Evolutionary conservation across 331 rosid genomes (phyloP), one percentile per base, ranked within the genome.

Genomic region (Arachis monticola): DNA sequence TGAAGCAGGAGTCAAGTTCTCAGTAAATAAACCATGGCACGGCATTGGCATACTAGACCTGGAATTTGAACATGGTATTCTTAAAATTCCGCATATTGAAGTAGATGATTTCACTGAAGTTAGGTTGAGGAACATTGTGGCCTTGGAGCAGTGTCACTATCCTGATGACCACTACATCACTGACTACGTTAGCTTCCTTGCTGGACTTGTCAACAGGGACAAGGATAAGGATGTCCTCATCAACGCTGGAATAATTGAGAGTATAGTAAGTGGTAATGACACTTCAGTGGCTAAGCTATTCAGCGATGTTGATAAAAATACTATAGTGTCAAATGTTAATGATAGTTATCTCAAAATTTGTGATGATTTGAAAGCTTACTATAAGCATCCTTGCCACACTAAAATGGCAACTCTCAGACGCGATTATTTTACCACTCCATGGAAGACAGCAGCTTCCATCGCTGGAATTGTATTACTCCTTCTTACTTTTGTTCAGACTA

Each of bases 381-480:
- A 9, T 13, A 0, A 10, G 9, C 3, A 40, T 53, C 63, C 51
- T 35, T 38, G 51, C 2, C 7, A 53, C 1, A 46, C 0, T 0
- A 11, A 0, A 17, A 55, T 2, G 30, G 55, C 64, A n/a, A 10
- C 64, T 11, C n/a, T 75, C 60, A 44, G 58, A 17, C 13, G 14
- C 27, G 64, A 74, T 61, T 51, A 63, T 74, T 40, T 47, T 17
- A 63, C 4, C 17, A 74, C 57, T 7, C 79, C 64, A 3, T 52
- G 46, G 72, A 53, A 40, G 40, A 22, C 8, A 7, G 64, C 5
- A 38, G 62, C 64, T 12, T 38, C 70, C 2, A 9, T 11, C 3
- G 57, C 63, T 17, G 57, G 22, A 38, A 55, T 41, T 64, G 1
- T 4, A 17, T 27, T 64, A 8, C 64, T 74, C 17, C 5, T 55